Base-by-base conservation (phyloP, 2,329 filamentous ascomycete genomes). In the Aspergillus felis region DNA sequence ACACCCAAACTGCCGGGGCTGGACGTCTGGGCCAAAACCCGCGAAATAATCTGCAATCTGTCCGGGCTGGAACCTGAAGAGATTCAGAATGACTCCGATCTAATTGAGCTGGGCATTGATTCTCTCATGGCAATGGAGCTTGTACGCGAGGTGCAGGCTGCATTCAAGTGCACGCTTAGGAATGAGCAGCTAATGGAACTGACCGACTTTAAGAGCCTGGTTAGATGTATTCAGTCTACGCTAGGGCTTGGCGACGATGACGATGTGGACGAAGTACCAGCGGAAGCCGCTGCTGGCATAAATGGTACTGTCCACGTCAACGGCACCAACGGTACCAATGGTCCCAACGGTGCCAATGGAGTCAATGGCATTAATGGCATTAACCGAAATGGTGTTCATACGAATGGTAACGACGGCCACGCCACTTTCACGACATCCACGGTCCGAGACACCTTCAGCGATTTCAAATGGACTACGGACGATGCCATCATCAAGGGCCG, bases 111-210 rank as follows among this genome's bases (percentile, higher is more conserved):
- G 7, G 78, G 79, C 1, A 79, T 81, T 48, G 79, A 81, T 63
- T 81, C 79, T 0, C 68, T 82, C 0, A 77, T 80, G 72, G 76
- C 70, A 1, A 81, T 80, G 75, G 79, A 82, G 61, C 58, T 82
- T 51, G 71, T 64, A 0, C 66, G 67, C 4, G 79, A 81, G 53
- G 59, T 80, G 1, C 73, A 79, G 53, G 47, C 50, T 1, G 59
- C 59, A 0, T 79, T 81, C 58, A 70, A 71, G 9, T 66, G 64
- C 49, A 66, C 65, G 0, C 55, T 76, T 6, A 53, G 58, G 17
- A 51, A 56, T 9, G 61, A 61, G 10, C 61, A 74, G 42, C 51
- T 70, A 7, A 64, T 72, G 56, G 60, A 69, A 4, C 56, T 70
- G 20, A 68, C 63, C 3, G 62, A 65, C 47, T 58, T 74, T 51